These are phyloP conservation scores for Fistulifera solaris DNA, from an alignment of 108 stramenopile genomes.

Conservation along the genomic window DNA sequence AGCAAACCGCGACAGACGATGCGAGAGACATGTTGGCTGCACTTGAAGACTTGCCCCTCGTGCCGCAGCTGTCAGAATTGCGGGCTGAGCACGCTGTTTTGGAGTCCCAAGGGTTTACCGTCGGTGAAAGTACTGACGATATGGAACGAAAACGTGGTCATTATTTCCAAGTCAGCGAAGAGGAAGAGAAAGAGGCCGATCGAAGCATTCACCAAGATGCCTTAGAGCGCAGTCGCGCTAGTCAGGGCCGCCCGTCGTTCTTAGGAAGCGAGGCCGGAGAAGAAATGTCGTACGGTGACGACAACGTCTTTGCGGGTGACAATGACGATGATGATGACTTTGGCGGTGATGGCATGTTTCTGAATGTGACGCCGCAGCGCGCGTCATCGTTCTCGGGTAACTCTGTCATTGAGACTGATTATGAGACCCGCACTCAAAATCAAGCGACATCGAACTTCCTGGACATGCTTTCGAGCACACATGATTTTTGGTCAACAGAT, in stretches of 20 bases:
- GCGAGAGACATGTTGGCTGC: constrained; percentile 34
- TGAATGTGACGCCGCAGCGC: no score
- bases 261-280: constrained; percentile 24
- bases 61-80: constrained; percentile 67
- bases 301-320: constrained; percentile 33
- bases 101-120: constrained; percentile 57
- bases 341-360: not conserved
- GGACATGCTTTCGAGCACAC: constrained; percentile 1
- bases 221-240: constrained; percentile 53
- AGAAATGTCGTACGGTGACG: constrained; percentile 30
- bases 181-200: constrained; percentile 81
- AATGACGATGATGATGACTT: constrained; percentile 27
- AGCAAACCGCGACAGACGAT: constrained; percentile 4
- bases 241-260: constrained; percentile 9
- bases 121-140: not conserved
- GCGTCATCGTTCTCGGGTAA: constrained; percentile 7
- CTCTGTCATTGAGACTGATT: constrained; percentile 29
- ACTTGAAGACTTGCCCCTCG: constrained; percentile 46
- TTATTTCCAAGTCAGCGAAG: constrained; percentile 36
- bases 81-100: constrained; percentile 47
- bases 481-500: no score
- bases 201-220: constrained; percentile 68
- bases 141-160: not conserved
- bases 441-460: not conserved
- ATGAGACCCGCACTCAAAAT: constrained; percentile 9